These are phyloP conservation scores for Candida berthetii DNA, from an alignment of 805 yeast species.

Conservation along the genomic window DNA sequence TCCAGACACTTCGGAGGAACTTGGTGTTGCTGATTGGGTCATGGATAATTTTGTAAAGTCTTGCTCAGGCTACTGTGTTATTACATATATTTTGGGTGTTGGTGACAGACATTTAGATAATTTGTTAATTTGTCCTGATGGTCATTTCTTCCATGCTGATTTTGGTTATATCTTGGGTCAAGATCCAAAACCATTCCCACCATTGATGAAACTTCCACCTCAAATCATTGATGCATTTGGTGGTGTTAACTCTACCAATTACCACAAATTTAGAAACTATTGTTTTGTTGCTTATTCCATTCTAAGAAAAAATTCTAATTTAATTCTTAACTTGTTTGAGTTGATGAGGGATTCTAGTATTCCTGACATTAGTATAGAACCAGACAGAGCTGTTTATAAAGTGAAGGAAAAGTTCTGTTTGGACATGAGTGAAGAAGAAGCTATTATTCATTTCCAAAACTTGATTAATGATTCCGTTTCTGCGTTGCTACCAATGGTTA, in stretches of 20 bases:
- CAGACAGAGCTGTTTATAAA: constrained; percentile 79
- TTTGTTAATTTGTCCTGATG: constrained; percentile 71
- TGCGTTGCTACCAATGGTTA: constrained; percentile 91
- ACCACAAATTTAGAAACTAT: constrained; percentile 80
- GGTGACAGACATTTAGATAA: constrained; percentile 98
- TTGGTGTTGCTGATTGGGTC: constrained; percentile 38
- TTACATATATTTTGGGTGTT: constrained; percentile 89
- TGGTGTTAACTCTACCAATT: constrained; percentile 80
- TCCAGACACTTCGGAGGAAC: constrained; percentile 37
- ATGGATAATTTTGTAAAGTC: constrained; percentile 95
- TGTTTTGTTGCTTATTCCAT: constrained; percentile 94
- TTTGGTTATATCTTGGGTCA: constrained; percentile 95
- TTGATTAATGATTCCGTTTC: constrained; percentile 91
- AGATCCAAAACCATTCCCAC: constrained; percentile 98
- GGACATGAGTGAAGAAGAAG: constrained; percentile 94
- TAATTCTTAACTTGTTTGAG: constrained; percentile 86
- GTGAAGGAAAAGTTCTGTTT: constrained; percentile 92
- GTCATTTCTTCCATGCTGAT: constrained; percentile 95
- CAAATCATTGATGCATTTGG: constrained; percentile 99
- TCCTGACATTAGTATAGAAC: constrained; percentile 83
- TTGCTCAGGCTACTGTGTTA: constrained; percentile 97
- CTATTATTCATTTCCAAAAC: constrained; percentile 89
- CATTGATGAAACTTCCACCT: constrained; percentile 94
- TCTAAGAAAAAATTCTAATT: constrained; percentile 79
- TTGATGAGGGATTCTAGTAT: constrained; percentile 91